These are phyloP conservation scores for Flagelloscypha sp. DNA, from an alignment of 768 basidiomycete species.

Conservation along the genomic window DNA sequence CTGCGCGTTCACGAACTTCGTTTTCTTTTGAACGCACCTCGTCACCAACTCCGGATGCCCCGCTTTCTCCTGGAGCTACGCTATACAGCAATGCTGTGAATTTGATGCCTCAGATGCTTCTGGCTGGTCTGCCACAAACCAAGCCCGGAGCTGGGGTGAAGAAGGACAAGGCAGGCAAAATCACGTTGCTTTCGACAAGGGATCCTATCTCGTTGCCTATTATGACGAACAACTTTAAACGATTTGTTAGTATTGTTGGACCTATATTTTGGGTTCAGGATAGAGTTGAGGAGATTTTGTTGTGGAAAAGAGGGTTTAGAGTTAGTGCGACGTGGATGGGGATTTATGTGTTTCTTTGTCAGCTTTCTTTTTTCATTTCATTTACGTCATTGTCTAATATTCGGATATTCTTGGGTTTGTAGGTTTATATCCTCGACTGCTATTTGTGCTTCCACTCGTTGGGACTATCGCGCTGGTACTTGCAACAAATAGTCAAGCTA, in stretches of 20 bases:
- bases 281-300: constrained; percentile 72
- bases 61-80: constrained; percentile 15
- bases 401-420: constrained; percentile 1
- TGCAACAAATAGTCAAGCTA: too few species aligned
- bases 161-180: constrained; percentile 15
- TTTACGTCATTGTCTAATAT: background rate
- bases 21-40: too few species aligned
- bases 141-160: constrained; percentile 15
- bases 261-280: constrained; percentile 90
- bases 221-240: constrained; percentile 70
- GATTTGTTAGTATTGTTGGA: constrained; percentile 69
- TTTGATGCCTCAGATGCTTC: constrained; percentile 32
- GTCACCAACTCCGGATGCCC: constrained; percentile 19
- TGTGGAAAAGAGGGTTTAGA: constrained; percentile 75
- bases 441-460: constrained; percentile 63
- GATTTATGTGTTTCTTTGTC: constrained; percentile 73
- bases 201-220: constrained; percentile 73
- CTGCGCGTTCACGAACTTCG: constrained; percentile 24
- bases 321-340: constrained; percentile 70
- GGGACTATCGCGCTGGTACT: constrained; percentile 59
- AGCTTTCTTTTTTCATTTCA: constrained; percentile 19
- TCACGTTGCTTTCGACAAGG: constrained; percentile 42
- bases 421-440: constrained; percentile 74
- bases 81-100: constrained; percentile 22
- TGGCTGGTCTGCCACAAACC: constrained; percentile 18